These are phyloP conservation scores for Aphanocladium album DNA, from an alignment of 2,329 filamentous ascomycete species.

Conservation along the genomic window DNA sequence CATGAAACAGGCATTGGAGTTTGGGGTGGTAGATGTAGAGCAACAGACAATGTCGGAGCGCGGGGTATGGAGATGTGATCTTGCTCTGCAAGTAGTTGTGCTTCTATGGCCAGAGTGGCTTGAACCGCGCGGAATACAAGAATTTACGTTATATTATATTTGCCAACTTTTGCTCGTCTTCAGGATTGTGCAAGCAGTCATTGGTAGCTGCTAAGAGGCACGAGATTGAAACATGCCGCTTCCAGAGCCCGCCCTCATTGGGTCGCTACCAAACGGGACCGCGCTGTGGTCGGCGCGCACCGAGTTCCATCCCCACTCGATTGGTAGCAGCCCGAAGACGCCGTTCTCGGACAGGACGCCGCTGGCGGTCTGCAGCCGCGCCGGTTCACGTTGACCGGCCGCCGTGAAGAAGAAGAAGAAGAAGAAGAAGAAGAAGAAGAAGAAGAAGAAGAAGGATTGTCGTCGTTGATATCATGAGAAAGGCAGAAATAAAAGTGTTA, in stretches of 20 bases:
- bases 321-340: background rate
- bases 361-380: slow-evolving; percentile 7
- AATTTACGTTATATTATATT: too few relatives aligned
- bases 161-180: too few relatives aligned
- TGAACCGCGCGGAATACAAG: too few relatives aligned
- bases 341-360: slow-evolving; percentile 7
- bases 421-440: too few relatives aligned
- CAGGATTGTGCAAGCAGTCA: too few relatives aligned
- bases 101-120: background rate
- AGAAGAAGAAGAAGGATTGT: too few relatives aligned
- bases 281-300: slow-evolving; percentile 11
- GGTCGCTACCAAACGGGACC: background rate
- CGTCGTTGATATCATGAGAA: too few relatives aligned
- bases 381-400: background rate
- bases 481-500: background rate
- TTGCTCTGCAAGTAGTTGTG: background rate
- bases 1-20: background rate
- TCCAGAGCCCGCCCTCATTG: background rate
- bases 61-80: background rate
- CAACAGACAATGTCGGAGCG: background rate
- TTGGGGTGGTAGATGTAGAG: background rate
- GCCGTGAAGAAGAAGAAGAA: background rate
- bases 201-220: too few relatives aligned
- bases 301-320: background rate
- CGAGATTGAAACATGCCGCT: background rate